A percentile compares a stretch with the other conserved stretches of the same genome.
Evolutionary conservation across 2,329 filamentous ascomycete genomes (phyloP).

Genomic region (Sporothrix luriei): DNA sequence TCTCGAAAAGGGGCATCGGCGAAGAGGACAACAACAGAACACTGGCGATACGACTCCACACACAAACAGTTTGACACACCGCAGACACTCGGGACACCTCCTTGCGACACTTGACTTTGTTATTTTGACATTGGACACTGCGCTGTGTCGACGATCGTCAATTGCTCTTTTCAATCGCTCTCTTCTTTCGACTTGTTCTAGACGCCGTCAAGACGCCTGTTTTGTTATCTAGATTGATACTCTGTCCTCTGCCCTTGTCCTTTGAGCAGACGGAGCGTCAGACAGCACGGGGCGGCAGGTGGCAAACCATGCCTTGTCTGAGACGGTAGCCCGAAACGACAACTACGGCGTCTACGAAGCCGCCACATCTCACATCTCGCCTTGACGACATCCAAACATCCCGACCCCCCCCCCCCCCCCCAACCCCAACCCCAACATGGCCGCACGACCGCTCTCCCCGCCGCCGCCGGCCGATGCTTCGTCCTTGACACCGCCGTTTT

Average conservation of each 20-base stretch:
- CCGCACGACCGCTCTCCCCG: conserved; percentile 21
- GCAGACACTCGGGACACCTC: not conserved
- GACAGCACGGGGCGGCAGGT: not conserved
- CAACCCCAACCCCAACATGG: conserved; percentile 6
- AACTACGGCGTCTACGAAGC: not conserved
- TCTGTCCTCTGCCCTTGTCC: not conserved
- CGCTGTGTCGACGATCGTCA: not conserved
- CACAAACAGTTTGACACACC: not conserved
- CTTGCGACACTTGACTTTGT: not conserved
- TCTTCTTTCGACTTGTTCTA: not conserved
- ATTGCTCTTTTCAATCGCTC: conserved; percentile 12
- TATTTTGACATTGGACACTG: not conserved
- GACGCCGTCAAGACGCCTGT: not conserved
- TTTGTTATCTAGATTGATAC: not conserved
- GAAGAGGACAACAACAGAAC: not conserved
- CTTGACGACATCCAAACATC: not conserved
- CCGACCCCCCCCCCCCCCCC: not conserved
- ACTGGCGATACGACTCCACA: not conserved
- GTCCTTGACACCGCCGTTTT: conserved; percentile 27
- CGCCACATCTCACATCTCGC: not conserved
- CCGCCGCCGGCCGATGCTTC: conserved; percentile 30
- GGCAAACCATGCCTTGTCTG: conserved; percentile 15
- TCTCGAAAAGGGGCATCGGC: not conserved
- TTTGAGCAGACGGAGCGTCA: not conserved
- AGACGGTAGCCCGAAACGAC: conserved; percentile 8